Evolutionary conservation across 768 basidiomycete genomes (phyloP), one percentile per base, ranked within the genome.

Genomic region (Leccinum uliginosum): DNA sequence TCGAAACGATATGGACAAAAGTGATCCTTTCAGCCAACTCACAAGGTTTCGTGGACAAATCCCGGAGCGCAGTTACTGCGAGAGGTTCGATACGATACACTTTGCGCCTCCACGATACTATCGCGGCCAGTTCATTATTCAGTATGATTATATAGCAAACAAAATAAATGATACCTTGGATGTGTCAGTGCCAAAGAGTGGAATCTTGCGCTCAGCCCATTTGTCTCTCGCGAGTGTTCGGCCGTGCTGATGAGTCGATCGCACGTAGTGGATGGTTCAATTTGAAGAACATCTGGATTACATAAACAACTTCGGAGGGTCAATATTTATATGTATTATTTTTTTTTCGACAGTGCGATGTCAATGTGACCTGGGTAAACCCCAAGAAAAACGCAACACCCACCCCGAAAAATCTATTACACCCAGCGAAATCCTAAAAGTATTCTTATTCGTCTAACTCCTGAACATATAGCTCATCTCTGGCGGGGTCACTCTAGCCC

Each of bases 171-270:
- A 14, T 51, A 64, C 83, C 71, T 84, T 86, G 12, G 69, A 59
- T 14, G 80, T 79, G 7, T 26, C 26, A 67, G 86, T 81, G 1
- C 85, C 85, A 62, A 89, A 89, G 3, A 77, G 76, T 3, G 73
- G 78, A 17, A 88, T 82, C 61, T 89, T 85, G n/a, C 83, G 73
- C 58, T 86, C 79, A 1, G 52, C 73, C 67, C 1, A 54, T 83
- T 83, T 2, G 83, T 71, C 26, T 17, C 15, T 34, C 30, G 30
- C 34, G 34, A 34, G 34, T 34, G 34, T 34, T 34, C 32, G 14
- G 32, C 32, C 32, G 14, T 34, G 30, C 30, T 32, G 30, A 32
- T 5, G 30, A 32, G 32, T 15, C 32, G 32, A 34, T 34, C 17
- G 35, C 35, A n/a, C 35, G 17, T 35, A n/a, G n/a, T n/a, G n/a